Evolutionary conservation across 179 eudicot species (phyloP), one percentile per base, ranked within the genome.

Genomic region (Spinacia oleracea): DNA sequence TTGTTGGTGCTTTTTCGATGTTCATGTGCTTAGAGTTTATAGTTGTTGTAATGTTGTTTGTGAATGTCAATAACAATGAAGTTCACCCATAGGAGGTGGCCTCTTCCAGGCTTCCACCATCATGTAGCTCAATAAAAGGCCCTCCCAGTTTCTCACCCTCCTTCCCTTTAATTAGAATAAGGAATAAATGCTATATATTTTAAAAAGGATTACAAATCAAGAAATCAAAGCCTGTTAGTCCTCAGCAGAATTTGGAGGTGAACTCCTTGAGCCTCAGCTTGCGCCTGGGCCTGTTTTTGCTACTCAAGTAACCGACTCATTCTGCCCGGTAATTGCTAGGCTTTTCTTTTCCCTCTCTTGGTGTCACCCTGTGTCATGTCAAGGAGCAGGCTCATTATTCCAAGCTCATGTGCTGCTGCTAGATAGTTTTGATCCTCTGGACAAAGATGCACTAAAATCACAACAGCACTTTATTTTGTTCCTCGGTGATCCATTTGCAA

Each of bases 381-480:
- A 2, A 81, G 73, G 40, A 95, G 74, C 0, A 85, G 85, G 21
- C 80, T 86, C 91, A 84, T 86, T 74, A 89, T 81, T 10, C 98
- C 98, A 9, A 88, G 88, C 62, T 91, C 92, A 82, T 86, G 92
- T 29, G 94, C 95, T 38, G 85, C 85, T 12, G 78, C 85, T 25
- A 95, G 77, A 84, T 87, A 83, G 70, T 82, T 83, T 8, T 86
- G 90, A 78, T 93, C 98, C 21, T 95, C 90, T 0, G 92, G 81
- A 75, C 90, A 93, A 46, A 95, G 93, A 78, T 93, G 97, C 75
- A 91, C 91, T 86, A 95, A 77, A 81, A 95, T 91, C 1, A 97
- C 98, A 32, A 97, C 97, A 0, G 98, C 90, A 78, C 91, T 95
- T 81, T 95, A 98, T n/a, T 78, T 88, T 93, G 84, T 95, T 95